Evolutionary conservation across 1,284 basidiomycete genomes (phyloP).

Genomic region (Fomes fomentarius): DNA sequence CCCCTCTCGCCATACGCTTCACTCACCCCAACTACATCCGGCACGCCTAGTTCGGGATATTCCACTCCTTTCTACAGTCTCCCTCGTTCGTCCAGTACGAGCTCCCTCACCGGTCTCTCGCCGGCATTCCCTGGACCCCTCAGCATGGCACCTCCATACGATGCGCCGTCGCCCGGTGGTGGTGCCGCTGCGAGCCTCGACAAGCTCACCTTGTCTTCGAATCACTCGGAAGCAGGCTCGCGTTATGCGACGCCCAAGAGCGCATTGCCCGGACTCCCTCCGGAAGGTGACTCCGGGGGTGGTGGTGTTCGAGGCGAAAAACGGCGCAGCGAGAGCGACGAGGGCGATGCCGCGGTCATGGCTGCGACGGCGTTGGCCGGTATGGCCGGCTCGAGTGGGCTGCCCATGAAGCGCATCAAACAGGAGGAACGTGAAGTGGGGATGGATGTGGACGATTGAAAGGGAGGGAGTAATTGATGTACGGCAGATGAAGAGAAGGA

Average conservation of each 20-base stretch:
- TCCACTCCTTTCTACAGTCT: slow-evolving; percentile 25
- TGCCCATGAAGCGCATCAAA: slow-evolving; percentile 24
- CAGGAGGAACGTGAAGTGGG: slow-evolving; percentile 26
- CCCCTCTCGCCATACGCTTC: slow-evolving; percentile 28
- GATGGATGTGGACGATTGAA: slow-evolving; percentile 26
- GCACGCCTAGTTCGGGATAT: slow-evolving; percentile 24
- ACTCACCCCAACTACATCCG: slow-evolving; percentile 19
- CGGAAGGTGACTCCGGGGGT: slow-evolving; percentile 26
- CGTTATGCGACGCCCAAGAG: slow-evolving; percentile 31
- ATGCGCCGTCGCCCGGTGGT: slow-evolving; percentile 21
- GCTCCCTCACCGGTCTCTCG: slow-evolving; percentile 21
- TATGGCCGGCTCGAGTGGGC: slow-evolving; percentile 20
- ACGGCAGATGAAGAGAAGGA: background rate
- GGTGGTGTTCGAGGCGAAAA: slow-evolving; percentile 21
- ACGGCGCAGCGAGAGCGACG: slow-evolving; percentile 23
- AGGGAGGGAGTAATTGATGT: background rate
- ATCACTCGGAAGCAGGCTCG: slow-evolving; percentile 23
- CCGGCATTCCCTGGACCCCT: slow-evolving; percentile 23
- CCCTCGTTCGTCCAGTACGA: slow-evolving; percentile 19
- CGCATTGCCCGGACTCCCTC: slow-evolving; percentile 22
- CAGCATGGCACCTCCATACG: slow-evolving; percentile 20
- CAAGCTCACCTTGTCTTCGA: slow-evolving; percentile 28
- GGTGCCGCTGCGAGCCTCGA: slow-evolving; percentile 26
- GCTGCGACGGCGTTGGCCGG: slow-evolving; percentile 31
- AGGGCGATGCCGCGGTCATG: slow-evolving; percentile 21